Percentiles rank a stretch among this genome's conserved stretches.
Conservation (phyloP, 192 early-diverging fungal genomes). For the Backusella morwellensis region DNA sequence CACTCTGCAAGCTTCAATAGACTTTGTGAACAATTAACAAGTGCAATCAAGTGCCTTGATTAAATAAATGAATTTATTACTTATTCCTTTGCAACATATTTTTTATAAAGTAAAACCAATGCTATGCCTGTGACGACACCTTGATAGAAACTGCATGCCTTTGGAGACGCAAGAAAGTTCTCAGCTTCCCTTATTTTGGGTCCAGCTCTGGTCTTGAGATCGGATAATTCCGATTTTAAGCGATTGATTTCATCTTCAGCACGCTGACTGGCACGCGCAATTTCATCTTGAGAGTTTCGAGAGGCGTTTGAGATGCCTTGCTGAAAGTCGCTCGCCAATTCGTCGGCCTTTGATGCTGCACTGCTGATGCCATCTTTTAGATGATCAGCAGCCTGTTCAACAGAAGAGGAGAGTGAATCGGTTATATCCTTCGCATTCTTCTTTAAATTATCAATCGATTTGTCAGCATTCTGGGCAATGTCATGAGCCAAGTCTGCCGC, state of each 20-base stretch:
- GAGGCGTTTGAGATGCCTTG: background rate
- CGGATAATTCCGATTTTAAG: constrained; percentile 17
- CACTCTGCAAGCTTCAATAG: background rate
- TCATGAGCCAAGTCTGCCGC: background rate
- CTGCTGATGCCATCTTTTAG: background rate
- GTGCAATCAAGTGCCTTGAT: background rate
- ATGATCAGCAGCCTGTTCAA: background rate
- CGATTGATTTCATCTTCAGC: constrained; percentile 25
- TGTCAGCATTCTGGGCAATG: background rate
- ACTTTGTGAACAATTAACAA: background rate
- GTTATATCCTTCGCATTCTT: background rate
- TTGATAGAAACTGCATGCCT: constrained; percentile 15
- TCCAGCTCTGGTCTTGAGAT: constrained; percentile 13
- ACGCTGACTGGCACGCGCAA: background rate
- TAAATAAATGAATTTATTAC: background rate
- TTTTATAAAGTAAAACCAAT: constrained; percentile 17
- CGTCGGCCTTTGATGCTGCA: constrained; percentile 14
- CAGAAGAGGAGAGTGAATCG: background rate
- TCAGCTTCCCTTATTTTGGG: constrained; percentile 25
- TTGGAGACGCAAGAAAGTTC: constrained; percentile 23
- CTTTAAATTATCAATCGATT: background rate
- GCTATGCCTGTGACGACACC: constrained; percentile 20
- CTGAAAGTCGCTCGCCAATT: background rate
- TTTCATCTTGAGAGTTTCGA: constrained; percentile 1
- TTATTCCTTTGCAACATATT: constrained; percentile 6